Percentiles rank a stretch among this genome's conserved stretches.
These are phyloP conservation scores for Ricinus communis DNA, from an alignment of 345 rosid genomes.

Conservation along the genomic window DNA sequence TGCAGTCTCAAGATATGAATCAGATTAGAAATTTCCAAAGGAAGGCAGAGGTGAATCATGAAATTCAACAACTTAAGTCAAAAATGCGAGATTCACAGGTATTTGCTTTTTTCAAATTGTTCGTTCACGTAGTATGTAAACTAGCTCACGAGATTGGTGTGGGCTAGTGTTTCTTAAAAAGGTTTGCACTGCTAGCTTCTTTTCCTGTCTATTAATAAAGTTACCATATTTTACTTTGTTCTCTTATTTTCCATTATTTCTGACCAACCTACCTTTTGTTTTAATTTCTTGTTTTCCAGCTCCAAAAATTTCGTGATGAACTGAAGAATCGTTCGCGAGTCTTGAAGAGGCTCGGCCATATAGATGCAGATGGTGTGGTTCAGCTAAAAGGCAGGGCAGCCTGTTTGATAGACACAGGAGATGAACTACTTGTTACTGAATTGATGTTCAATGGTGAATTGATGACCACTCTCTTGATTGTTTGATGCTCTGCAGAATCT, in stretches of 20 bases:
- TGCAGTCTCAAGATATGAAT: slow-evolving; percentile 79
- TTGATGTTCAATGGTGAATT: slow-evolving; percentile 90
- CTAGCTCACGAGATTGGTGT: no score
- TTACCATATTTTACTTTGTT: not conserved
- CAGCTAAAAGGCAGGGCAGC: slow-evolving; percentile 97
- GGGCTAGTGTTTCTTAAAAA: not conserved
- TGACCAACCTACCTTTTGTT: not conserved
- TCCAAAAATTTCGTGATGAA: slow-evolving; percentile 93
- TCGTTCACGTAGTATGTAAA: not conserved
- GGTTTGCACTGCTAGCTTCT: not conserved
- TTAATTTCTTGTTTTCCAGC: slow-evolving; percentile 44
- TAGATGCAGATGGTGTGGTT: slow-evolving; percentile 83
- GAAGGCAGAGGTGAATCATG: slow-evolving; percentile 93
- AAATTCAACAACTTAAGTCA: slow-evolving; percentile 87
- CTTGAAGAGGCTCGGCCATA: slow-evolving; percentile 91
- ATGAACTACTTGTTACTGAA: slow-evolving; percentile 96
- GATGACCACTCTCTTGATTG: slow-evolving; percentile 1
- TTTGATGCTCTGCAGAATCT: slow-evolving; percentile 16
- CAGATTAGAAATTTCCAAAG: slow-evolving; percentile 76
- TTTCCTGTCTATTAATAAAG: not conserved
- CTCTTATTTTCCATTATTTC: not conserved
- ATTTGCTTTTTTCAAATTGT: slow-evolving; percentile 15
- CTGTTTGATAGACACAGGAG: slow-evolving; percentile 98
- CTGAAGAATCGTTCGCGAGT: slow-evolving; percentile 90
- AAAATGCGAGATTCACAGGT: slow-evolving; percentile 99